Percentiles rank a stretch among this genome's conserved stretches.
phyloP scores from a whole-genome alignment of 116 monocot genomes.

The Trichopus zeylanicus region DNA sequence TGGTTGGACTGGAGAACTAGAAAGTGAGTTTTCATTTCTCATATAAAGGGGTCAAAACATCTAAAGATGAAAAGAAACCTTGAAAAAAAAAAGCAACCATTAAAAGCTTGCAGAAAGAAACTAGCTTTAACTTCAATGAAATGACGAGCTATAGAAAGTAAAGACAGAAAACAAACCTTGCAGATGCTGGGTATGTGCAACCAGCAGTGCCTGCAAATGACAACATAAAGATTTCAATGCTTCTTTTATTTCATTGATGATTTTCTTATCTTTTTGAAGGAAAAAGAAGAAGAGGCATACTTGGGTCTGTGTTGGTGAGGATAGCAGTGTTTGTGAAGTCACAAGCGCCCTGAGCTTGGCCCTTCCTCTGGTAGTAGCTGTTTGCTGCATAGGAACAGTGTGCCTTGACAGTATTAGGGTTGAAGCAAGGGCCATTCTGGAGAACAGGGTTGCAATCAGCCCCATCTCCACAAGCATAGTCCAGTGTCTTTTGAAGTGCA shows the following conservation, averaged over 20 bases:
- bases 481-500: slow-evolving; percentile 30
- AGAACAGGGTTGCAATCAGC: slow-evolving; percentile 30
- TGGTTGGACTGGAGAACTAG: too few relatives aligned
- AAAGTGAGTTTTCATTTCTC: too few relatives aligned
- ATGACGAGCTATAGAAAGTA: too few relatives aligned
- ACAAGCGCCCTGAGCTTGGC: slow-evolving; percentile 23
- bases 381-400: slow-evolving; percentile 48
- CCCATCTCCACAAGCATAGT: slow-evolving; percentile 40
- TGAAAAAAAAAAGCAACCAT: too few relatives aligned
- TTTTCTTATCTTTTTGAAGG: neutral
- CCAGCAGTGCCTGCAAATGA: slow-evolving; percentile 8
- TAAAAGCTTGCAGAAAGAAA: neutral
- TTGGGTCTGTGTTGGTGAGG: slow-evolving; percentile 18
- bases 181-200: slow-evolving; percentile 8
- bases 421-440: slow-evolving; percentile 27
- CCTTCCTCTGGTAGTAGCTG: slow-evolving; percentile 39
- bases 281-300: too few relatives aligned
- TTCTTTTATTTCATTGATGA: too few relatives aligned
- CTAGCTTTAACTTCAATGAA: too few relatives aligned
- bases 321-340: slow-evolving; percentile 30
- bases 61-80: too few relatives aligned
- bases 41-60: too few relatives aligned
- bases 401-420: slow-evolving; percentile 28
- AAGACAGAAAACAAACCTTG: neutral
- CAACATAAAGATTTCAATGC: slow-evolving; percentile 1